phyloP scores from a whole-genome alignment of 768 basidiomycete genomes.

The Agaricus blazei region DNA sequence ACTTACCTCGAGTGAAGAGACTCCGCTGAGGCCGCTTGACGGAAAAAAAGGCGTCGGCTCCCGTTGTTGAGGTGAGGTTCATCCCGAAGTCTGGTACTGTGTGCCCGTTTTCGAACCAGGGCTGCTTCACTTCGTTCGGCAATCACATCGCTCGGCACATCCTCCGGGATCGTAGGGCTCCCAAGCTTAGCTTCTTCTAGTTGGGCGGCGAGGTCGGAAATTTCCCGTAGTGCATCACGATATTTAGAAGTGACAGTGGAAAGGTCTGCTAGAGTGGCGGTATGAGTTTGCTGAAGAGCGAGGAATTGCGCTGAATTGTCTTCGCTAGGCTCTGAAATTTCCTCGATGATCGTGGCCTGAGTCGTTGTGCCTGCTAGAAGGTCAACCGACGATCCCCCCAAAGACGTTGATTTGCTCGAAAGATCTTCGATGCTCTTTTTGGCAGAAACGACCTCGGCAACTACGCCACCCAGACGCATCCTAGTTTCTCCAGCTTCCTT shows the following conservation, averaged over 20 bases:
- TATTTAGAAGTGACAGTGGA: slow-evolving; percentile 79
- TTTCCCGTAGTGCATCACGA: slow-evolving; percentile 83
- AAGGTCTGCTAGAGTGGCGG: slow-evolving; percentile 74
- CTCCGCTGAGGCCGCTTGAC: slow-evolving; percentile 81
- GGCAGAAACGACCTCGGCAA: slow-evolving; percentile 66
- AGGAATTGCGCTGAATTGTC: slow-evolving; percentile 58
- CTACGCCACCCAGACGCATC: slow-evolving; percentile 59
- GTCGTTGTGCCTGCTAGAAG: slow-evolving; percentile 19
- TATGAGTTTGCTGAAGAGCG: slow-evolving; percentile 77
- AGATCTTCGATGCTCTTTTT: slow-evolving; percentile 59
- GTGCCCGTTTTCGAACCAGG: slow-evolving; percentile 48
- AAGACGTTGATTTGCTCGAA: slow-evolving; percentile 16
- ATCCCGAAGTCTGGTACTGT: slow-evolving; percentile 46
- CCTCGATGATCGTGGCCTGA: slow-evolving; percentile 8
- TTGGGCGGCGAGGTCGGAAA: slow-evolving; percentile 90
- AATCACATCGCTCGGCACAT: slow-evolving; percentile 29
- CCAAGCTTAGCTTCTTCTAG: slow-evolving; percentile 80
- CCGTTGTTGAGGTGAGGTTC: slow-evolving; percentile 45
- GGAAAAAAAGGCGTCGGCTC: slow-evolving; percentile 76
- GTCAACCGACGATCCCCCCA: slow-evolving; percentile 18
- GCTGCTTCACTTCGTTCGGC: slow-evolving; percentile 37
- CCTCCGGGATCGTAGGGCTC: slow-evolving; percentile 34
- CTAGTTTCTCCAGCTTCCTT: slow-evolving; percentile 64
- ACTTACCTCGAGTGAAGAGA: slow-evolving; percentile 81
- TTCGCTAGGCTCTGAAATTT: slow-evolving; percentile 24